Conservation (phyloP, 805 yeast species). For the Lachancea lanzarotensis region DNA sequence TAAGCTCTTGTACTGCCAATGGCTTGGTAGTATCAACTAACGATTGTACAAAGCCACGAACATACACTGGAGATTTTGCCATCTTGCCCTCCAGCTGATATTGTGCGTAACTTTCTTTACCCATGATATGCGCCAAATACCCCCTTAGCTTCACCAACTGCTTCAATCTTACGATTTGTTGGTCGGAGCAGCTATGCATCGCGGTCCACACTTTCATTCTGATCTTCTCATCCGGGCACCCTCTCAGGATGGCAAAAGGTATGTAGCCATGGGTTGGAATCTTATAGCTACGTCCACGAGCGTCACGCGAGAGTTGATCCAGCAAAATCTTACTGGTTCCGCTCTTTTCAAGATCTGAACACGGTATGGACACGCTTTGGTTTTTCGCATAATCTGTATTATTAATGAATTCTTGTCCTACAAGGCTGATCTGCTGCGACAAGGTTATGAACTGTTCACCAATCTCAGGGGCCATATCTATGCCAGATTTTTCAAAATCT, state of each 20-base stretch:
- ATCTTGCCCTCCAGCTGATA: constrained; percentile 85
- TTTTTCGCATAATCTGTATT: constrained; percentile 19
- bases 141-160: constrained; percentile 60
- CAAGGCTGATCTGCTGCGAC: constrained; percentile 71
- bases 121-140: constrained; percentile 64
- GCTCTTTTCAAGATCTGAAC: constrained; percentile 17
- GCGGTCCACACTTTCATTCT: constrained; percentile 71
- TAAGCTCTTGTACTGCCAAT: constrained; percentile 55
- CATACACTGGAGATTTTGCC: constrained; percentile 79
- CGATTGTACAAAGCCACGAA: constrained; percentile 56
- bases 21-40: constrained; percentile 47
- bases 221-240: constrained; percentile 48
- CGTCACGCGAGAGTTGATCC: constrained; percentile 30
- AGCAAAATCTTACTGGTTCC: constrained; percentile 18
- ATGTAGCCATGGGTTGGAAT: constrained; percentile 57
- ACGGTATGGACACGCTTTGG: constrained; percentile 21
- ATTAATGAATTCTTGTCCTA: constrained; percentile 66
- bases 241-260: constrained; percentile 58
- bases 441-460: constrained; percentile 66
- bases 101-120: constrained; percentile 61
- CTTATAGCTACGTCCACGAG: constrained; percentile 37
- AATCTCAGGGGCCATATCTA: constrained; percentile 62
- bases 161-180: constrained; percentile 56
- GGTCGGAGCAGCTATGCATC: constrained; percentile 55
- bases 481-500: constrained; percentile 89